These are phyloP conservation scores for barrel medic (Medicago truncatula) DNA, from an alignment of 306 rosid species.

Conservation along the genomic window DNA sequence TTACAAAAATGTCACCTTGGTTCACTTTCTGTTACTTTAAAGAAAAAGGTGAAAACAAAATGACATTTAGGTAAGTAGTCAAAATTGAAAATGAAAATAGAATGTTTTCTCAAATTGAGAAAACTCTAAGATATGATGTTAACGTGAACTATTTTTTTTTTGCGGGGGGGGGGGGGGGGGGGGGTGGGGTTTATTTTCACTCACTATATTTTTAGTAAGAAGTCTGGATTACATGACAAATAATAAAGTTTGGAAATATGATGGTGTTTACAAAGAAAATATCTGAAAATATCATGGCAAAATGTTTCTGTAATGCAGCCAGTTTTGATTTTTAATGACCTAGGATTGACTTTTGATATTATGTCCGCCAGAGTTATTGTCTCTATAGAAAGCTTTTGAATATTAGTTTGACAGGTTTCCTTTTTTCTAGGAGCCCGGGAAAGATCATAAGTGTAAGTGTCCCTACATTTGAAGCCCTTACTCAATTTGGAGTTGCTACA, in stretches of 20 bases:
- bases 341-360: constrained; percentile 20
- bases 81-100: background rate
- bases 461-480: constrained; percentile 86
- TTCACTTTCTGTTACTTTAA: constrained; percentile 6
- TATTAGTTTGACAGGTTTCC: constrained; percentile 27
- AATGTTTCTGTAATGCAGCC: constrained; percentile 12
- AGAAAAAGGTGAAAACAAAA: background rate
- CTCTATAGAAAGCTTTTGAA: background rate
- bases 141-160: too few relatives aligned
- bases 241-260: constrained; percentile 22
- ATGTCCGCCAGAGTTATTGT: constrained; percentile 1
- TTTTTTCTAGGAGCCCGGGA: constrained; percentile 82
- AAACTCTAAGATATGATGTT: background rate
- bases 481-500: constrained; percentile 88
- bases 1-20: constrained; percentile 14
- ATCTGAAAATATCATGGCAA: background rate
- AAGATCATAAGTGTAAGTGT: constrained; percentile 76
- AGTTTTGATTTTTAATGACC: constrained; percentile 13
- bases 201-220: too few relatives aligned
- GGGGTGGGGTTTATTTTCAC: too few relatives aligned
- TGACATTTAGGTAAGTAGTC: background rate
- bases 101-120: constrained; percentile 3
- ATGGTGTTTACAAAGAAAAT: constrained; percentile 11
- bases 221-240: background rate
- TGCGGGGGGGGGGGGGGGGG: too few relatives aligned